A percentile compares a stretch with the other conserved stretches of the same genome.
These are phyloP conservation scores for Solanum pimpinellifolium DNA, from an alignment of 257 asterid genomes.

Conservation along the genomic window DNA sequence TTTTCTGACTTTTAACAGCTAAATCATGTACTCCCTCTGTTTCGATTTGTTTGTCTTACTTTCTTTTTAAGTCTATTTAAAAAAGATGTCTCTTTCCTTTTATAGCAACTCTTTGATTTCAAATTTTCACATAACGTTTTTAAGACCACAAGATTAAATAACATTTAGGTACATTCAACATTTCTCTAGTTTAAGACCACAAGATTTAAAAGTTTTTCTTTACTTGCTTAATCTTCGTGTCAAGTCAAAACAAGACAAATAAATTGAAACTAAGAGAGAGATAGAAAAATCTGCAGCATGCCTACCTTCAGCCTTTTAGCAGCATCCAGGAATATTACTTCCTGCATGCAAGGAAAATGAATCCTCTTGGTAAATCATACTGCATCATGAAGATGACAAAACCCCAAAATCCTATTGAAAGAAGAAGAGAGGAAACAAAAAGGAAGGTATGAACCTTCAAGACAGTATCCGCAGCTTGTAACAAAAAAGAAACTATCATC, in stretches of 20 bases:
- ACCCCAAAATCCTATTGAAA: not conserved
- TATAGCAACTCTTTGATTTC: not conserved
- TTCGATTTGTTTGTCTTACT: not conserved
- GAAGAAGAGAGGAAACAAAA: not conserved
- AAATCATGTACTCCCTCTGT: not conserved
- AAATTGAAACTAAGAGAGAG: not conserved
- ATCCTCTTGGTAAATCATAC: constrained; percentile 14
- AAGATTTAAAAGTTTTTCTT: not conserved
- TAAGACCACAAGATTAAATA: not conserved
- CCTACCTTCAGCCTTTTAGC: constrained; percentile 73
- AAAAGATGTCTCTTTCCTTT: not conserved
- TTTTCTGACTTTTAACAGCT: not conserved
- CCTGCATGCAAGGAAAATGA: constrained; percentile 41
- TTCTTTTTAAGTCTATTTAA: not conserved
- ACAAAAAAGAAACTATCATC: constrained; percentile 83
- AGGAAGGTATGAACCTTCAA: constrained; percentile 55
- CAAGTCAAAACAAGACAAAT: not conserved
- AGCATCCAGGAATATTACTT: constrained; percentile 74
- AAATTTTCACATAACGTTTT: not conserved
- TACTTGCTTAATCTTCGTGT: not conserved
- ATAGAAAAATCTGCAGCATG: constrained; percentile 6
- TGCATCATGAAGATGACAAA: constrained; percentile 6
- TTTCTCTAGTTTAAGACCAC: not conserved
- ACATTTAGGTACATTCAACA: not conserved
- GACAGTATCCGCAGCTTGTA: constrained; percentile 95